Percentiles rank a stretch among this genome's conserved stretches.
These are phyloP conservation scores for Casuarina glauca DNA, from an alignment of 306 rosid genomes.

Conservation along the genomic window DNA sequence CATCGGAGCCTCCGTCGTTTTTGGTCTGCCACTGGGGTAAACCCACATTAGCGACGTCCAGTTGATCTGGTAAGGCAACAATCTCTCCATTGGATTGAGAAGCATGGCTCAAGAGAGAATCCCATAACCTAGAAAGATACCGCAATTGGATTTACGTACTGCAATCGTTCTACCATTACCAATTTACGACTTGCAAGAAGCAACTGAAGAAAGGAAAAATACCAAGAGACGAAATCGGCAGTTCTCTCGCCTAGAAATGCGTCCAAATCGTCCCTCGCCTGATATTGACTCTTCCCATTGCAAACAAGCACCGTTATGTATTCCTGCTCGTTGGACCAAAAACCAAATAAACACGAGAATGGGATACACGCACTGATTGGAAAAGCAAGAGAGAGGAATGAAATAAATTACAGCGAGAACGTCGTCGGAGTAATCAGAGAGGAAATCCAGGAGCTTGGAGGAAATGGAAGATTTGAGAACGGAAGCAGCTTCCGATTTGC, in stretches of 20 bases:
- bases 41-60: not conserved
- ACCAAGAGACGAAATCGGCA: conserved; percentile 37
- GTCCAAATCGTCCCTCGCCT: conserved; percentile 34
- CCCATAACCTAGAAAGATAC: conserved; percentile 30
- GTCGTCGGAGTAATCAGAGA: conserved; percentile 22
- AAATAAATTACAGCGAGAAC: conserved; percentile 22
- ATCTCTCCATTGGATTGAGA: not conserved
- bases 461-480: conserved; percentile 26
- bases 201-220: not conserved
- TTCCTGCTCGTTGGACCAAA: conserved; percentile 14
- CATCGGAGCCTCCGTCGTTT: conserved; percentile 6
- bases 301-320: conserved; percentile 34
- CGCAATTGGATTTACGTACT: not conserved
- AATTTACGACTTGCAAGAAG: not conserved
- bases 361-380: not conserved
- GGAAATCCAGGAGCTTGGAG: conserved; percentile 22
- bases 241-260: conserved; percentile 27
- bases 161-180: not conserved
- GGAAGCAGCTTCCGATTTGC: conserved; percentile 15
- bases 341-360: not conserved
- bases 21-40: conserved; percentile 1
- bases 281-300: conserved; percentile 38
- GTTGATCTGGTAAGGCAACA: not conserved
- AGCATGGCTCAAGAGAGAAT: not conserved
- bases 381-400: not conserved